Conservation (phyloP, 371 early-diverging fungal species). For the Lichtheimia hyalospora region DNA sequence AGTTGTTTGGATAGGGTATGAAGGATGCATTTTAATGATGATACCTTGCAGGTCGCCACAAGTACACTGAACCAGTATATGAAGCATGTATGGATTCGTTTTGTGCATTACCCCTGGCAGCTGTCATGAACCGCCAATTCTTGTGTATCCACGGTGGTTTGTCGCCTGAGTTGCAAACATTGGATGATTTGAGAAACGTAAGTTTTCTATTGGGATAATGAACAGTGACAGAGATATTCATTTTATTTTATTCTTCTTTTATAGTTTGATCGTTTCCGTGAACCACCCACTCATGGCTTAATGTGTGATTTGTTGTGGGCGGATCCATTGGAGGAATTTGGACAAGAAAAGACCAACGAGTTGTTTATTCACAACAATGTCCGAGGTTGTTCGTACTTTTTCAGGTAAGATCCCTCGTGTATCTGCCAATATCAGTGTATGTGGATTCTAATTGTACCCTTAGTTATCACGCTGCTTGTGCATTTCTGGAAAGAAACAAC, state of each 20-base stretch:
- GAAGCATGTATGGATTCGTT: conserved; percentile 93
- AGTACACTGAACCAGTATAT: conserved; percentile 93
- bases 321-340: conserved; percentile 96
- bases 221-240: not conserved
- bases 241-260: not conserved
- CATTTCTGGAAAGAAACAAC: conserved; percentile 92
- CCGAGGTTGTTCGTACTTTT: conserved; percentile 94
- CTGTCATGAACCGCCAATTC: conserved; percentile 96
- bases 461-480: conserved; percentile 87
- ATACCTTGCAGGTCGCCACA: conserved; percentile 72
- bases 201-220: conserved; percentile 3
- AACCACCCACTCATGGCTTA: conserved; percentile 92
- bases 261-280: conserved; percentile 94
- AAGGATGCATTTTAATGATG: not conserved
- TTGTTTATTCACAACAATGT: conserved; percentile 88
- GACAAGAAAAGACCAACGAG: conserved; percentile 82
- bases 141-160: conserved; percentile 99
- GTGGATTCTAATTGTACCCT: conserved; percentile 12
- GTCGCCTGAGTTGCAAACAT: conserved; percentile 89
- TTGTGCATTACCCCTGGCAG: conserved; percentile 93
- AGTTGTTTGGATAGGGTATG: not conserved
- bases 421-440: not conserved
- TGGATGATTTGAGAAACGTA: conserved; percentile 81
- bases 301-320: conserved; percentile 99
- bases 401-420: conserved; percentile 48